phyloP scores from a whole-genome alignment of 2,329 filamentous ascomycete species.

The Xylaria sp. region DNA sequence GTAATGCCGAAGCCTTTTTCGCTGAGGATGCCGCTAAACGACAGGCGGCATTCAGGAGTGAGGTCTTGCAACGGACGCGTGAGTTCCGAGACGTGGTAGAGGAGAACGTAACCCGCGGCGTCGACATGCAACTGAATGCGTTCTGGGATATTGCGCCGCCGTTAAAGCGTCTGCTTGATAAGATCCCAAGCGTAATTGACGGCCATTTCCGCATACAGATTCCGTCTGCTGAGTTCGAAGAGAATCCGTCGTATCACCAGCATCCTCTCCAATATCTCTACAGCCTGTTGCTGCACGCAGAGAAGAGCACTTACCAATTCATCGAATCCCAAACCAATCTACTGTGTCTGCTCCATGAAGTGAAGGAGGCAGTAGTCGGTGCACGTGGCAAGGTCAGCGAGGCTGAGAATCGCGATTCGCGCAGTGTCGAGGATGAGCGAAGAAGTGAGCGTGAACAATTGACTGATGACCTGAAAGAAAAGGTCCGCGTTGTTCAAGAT shows the following conservation, averaged over 20 bases:
- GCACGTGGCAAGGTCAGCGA: slow-evolving; percentile 71
- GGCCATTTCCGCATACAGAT: slow-evolving; percentile 77
- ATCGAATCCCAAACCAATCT: slow-evolving; percentile 95
- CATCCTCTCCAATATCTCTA: slow-evolving; percentile 93
- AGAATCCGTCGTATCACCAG: slow-evolving; percentile 83
- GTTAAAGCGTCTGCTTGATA: slow-evolving; percentile 80
- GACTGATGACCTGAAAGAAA: slow-evolving; percentile 91
- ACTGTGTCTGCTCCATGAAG: slow-evolving; percentile 89
- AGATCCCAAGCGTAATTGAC: slow-evolving; percentile 67
- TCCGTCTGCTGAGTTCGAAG: slow-evolving; percentile 80
- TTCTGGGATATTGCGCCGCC: slow-evolving; percentile 98
- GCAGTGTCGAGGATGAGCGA: slow-evolving; percentile 66
- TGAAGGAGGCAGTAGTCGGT: slow-evolving; percentile 80
- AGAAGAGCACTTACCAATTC: slow-evolving; percentile 95
- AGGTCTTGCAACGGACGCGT: slow-evolving; percentile 77
- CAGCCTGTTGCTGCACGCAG: slow-evolving; percentile 83
- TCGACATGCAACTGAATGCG: slow-evolving; percentile 89
- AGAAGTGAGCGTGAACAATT: slow-evolving; percentile 75
- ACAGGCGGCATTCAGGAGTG: slow-evolving; percentile 75
- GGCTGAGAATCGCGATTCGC: slow-evolving; percentile 64
- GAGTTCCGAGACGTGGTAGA: slow-evolving; percentile 84
- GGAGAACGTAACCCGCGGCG: slow-evolving; percentile 84
- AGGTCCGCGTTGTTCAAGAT: slow-evolving; percentile 88
- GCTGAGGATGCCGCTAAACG: slow-evolving; percentile 79
- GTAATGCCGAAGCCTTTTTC: slow-evolving; percentile 85